Base-by-base conservation (phyloP, 2,329 filamentous ascomycete species). In the Gnomoniopsis smithogilvyi region DNA sequence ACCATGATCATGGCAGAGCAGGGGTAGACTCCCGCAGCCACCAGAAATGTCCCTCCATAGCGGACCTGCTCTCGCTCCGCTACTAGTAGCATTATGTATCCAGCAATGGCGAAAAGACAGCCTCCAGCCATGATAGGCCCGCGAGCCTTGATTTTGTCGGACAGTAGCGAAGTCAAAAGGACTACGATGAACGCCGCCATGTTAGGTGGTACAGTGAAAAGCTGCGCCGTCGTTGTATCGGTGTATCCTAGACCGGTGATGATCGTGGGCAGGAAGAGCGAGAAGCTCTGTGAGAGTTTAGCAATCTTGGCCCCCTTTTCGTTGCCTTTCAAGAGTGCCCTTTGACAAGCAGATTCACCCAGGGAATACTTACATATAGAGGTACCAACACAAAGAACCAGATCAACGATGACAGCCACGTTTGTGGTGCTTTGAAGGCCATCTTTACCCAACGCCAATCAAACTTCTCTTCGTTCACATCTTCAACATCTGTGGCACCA, bases 261-360 rank as follows among this genome's bases (percentile, higher is more conserved):
- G 64, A 79, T 79, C 34, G 73, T 73, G 0, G 77, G 76, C 1
- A 78, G 68, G 66, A 79, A 79, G n/a, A 79, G 69, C 59, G 68
- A 77, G 68, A 68, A 80, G 59, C 67, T 76, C 71, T 69, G 26
- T 6, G n/a, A 19, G 24, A 49, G 22, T 54, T 59, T 52, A 64
- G 58, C 24, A n/a, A 47, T 11, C 45, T 19, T 12, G 15, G 12
- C 11, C 2, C 12, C 45, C 45, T 24, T n/a, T 24, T 6, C n/a
- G 3, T 45, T 19, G n/a, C n/a, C 43, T 36, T n/a, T n/a, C n/a
- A n/a, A n/a, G n/a, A n/a, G n/a, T n/a, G n/a, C n/a, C n/a, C n/a
- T n/a, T n/a, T n/a, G n/a, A n/a, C n/a, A n/a, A n/a, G n/a, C n/a
- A n/a, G n/a, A n/a, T n/a, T n/a, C n/a, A n/a, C 26, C 26, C 26